Evolutionary conservation across 2,329 filamentous ascomycete species (phyloP).

Genomic region (Cadophora sp.): DNA sequence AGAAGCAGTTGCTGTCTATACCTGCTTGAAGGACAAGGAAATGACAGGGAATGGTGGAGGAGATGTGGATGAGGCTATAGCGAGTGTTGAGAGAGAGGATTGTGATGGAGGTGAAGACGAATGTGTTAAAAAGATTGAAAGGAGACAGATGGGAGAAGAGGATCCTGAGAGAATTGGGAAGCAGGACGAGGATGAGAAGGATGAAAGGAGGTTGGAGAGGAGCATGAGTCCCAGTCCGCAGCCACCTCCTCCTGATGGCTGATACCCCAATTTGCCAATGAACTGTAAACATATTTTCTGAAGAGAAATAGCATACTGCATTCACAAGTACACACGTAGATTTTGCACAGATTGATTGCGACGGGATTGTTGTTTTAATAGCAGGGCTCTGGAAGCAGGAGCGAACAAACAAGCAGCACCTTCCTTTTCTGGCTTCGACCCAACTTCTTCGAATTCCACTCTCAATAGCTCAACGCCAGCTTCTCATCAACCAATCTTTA

Average conservation of each 20-base stretch:
- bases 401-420: too few relatives aligned
- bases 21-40: neutral
- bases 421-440: neutral
- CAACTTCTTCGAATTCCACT: neutral
- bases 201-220: neutral
- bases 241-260: neutral
- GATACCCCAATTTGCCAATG: neutral
- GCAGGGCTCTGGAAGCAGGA: too few relatives aligned
- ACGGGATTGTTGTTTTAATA: neutral
- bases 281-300: too few relatives aligned
- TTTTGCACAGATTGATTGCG: too few relatives aligned
- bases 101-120: neutral
- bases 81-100: neutral
- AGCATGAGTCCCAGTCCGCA: slow-evolving; percentile 5
- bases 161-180: too few relatives aligned
- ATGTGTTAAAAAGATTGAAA: neutral
- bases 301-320: too few relatives aligned
- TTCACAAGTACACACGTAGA: too few relatives aligned
- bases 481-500: too few relatives aligned
- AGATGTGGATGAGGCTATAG: neutral
- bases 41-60: neutral
- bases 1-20: neutral
- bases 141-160: too few relatives aligned
- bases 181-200: neutral
- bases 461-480: too few relatives aligned